These are phyloP conservation scores for Saururus chinensis DNA, from an alignment of 164 flowering plant genomes.

Conservation along the genomic window DNA sequence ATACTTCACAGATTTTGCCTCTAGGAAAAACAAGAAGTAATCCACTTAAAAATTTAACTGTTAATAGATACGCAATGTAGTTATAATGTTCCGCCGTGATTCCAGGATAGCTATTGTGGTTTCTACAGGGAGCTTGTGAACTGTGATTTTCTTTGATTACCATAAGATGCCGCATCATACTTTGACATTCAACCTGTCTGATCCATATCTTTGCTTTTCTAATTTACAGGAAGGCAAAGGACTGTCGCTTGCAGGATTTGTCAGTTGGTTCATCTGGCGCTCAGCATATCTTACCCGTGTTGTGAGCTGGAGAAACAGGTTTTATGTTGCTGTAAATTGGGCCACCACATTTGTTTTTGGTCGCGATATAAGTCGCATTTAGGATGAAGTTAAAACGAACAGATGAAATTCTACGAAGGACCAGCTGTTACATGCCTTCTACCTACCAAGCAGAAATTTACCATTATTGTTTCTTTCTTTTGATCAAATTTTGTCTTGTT, in stretches of 20 bases:
- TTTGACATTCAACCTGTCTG: neutral
- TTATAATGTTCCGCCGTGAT: too few relatives aligned
- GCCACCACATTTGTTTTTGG: slow-evolving; percentile 77
- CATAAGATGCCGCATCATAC: neutral
- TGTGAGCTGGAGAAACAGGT: slow-evolving; percentile 84
- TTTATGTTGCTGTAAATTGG: slow-evolving; percentile 83
- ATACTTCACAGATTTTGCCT: too few relatives aligned
- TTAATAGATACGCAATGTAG: too few relatives aligned
- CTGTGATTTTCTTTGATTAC: neutral
- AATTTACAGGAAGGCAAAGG: slow-evolving; percentile 57
- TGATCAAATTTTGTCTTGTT: neutral
- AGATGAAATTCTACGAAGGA: neutral
- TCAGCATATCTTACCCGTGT: slow-evolving; percentile 83
- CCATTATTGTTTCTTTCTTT: neutral
- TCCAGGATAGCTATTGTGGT: too few relatives aligned
- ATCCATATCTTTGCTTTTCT: too few relatives aligned
- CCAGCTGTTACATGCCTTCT: neutral
- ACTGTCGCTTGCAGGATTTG: slow-evolving; percentile 54
- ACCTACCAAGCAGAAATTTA: neutral
- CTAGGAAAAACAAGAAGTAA: too few relatives aligned
- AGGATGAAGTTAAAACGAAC: neutral
- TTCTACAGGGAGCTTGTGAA: too few relatives aligned
- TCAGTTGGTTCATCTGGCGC: slow-evolving; percentile 78
- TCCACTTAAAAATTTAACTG: too few relatives aligned
- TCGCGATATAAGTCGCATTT: slow-evolving; percentile 30